Evolutionary conservation across 2,329 filamentous ascomycete genomes (phyloP), one percentile per base, ranked within the genome.

Genomic region (Sordariomycetes sp.): DNA sequence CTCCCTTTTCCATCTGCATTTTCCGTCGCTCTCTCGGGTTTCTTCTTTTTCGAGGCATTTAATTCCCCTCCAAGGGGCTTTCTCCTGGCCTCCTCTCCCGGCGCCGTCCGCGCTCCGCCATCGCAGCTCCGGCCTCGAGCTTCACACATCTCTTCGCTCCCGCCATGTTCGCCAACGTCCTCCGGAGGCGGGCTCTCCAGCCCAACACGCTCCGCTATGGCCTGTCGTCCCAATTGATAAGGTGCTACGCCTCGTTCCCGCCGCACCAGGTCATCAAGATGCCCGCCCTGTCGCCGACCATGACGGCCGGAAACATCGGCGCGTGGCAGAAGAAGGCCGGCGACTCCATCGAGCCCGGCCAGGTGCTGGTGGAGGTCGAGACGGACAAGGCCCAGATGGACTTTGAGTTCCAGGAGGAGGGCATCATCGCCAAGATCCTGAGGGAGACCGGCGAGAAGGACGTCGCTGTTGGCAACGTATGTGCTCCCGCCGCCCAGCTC

Each of bases 311-410:
- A 72, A 96, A 96, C 79, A 96, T 99, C 74, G 95, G 94, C 68
- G 79, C 86, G 63, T 99, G 94, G 94, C 90, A 97, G 79, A 99
- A 97, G 84, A 95, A 97, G 79, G 81, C 86, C 65, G 94, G 94
- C 70, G 94, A 99, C 74, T 70, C 79, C 62, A 86, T 99, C 72
- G 79, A 83, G 60, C 92, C 95, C 57, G 94, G 94, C 72, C 94
- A 99, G 72, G 94, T 99, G 53, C 79, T 99, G 66, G 92, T 96
- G 65, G 92, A 96, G 81, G 96, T 97, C 69, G 94, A 99, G 83
- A 99, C 94, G 67, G 94, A 99, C 77, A 99, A 99, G 83, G 94
- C 94, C 64, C 94, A 97, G 79, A 99, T 99, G 94, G 94, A 99
- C 79, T 97, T 99, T 73, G 94, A 99, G 76, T 97, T 96, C 77